Base-by-base conservation (phyloP, 148 eudicot species). In the Oxyria digyna region DNA sequence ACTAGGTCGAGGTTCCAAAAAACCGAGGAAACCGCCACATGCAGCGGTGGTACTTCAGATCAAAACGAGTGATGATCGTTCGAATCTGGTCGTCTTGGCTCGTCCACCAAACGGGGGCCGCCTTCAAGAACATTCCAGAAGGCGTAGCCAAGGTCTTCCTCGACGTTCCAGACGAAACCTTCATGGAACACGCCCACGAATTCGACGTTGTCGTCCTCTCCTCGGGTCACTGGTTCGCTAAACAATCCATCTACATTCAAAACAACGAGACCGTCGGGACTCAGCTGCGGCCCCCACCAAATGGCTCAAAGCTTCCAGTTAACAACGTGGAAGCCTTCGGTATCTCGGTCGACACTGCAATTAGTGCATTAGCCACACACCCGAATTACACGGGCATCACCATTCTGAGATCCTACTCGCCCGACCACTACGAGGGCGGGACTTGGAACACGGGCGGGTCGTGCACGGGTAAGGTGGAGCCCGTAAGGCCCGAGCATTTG, bases 71-170 rank as follows among this genome's bases (percentile, higher is more conserved):
- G 45, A 84, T 78, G 89, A 86, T 93, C 57, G 81, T 81, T 67
- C 93, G 98, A 7, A 83, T 89, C 70, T 93, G 98, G 98, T 93
- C 98, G 43, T 93, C 98, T 17, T 93, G 98, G 98, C 96, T 93
- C 29, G 88, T 93, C 67, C 89, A 86, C 72, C 84, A 81, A 83
- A 81, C 91, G 65, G 67, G 94, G 17, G 86, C 82, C 33, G 68
- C 88, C 12, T 81, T 83, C 15, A 82, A 80, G 29, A 66, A 68
- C 50, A 79, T 80, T 38, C 98, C 96, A 0, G 75, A 71, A 8
- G 85, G 87, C 46, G 81, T 93, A 71, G 75, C 72, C 42, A 87
- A 87, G 83, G 91, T 93, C 74, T 91, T 87, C 74, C 96, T 93
- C 18, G 98, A 93, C 57, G 73, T 79, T 42, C 95, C 96, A 5